Base-by-base conservation (phyloP, 75 land plant genomes). In the Ceratopteris richardii region DNA sequence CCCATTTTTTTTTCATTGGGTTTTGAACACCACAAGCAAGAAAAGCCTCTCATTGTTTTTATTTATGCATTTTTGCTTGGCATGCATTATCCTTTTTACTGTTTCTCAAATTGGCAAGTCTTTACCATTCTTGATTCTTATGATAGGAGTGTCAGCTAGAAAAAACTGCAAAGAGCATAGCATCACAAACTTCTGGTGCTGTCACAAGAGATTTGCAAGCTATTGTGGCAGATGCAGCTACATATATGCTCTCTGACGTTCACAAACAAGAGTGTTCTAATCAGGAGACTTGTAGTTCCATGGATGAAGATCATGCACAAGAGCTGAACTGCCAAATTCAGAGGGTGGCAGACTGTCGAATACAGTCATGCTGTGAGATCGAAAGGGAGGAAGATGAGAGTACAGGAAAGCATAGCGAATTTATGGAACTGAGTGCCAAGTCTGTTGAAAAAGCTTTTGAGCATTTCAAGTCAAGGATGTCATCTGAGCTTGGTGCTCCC, bases 401-500 rank as follows among this genome's bases (percentile, higher is more conserved):
- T 46, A 3, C 14, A 18, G n/a, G n/a, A n/a, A n/a, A n/a, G n/a
- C n/a, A n/a, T n/a, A n/a, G n/a, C n/a, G n/a, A n/a, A n/a, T n/a
- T n/a, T n/a, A 17, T 46, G 50, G 50, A 21, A 46, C 36, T 83
- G 37, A 67, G 68, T 7, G 74, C 69, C 54, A 78, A 79, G 33
- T 75, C 78, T 40, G 37, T 92, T 1, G 27, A 68, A 18, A 66
- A 76, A 66, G 84, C 90, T 31, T 63, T 92, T 60, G 90, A 92
- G 22, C 65, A 80, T 10, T 62, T 78, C 13, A 92, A 88, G 70
- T 80, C 75, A 65, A 77, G 95, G 42, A 82, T 68, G 66, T 95
- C 97, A 47, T 77, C 95, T 44, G 78, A 86, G 30, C 61, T 92
- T 58, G 97, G 97, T 54, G 76, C 97, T 25, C 97, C 97, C 42